Evolutionary conservation across 2,329 filamentous ascomycete genomes (phyloP), one percentile per base, ranked within the genome.

Genomic region (Microsporum canis): DNA sequence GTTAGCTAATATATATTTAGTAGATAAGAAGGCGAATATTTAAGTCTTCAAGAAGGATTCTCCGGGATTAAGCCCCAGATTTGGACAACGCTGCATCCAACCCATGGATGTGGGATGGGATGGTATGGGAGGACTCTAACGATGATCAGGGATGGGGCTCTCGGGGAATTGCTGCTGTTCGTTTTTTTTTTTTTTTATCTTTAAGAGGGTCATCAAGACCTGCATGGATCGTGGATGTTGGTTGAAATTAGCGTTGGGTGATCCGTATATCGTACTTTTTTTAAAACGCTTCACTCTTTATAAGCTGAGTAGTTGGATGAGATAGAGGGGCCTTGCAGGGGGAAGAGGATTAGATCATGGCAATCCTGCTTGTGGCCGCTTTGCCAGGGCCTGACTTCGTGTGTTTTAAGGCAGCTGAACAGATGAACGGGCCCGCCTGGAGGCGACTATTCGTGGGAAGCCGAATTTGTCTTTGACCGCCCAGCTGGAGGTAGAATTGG

Each of bases 141-240:
- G 12, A 29, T 17, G 49, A 4, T 33, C 49, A 33, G 29, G 49
- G 49, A 53, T 53, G 12, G 23, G 49, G 27, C 49, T 53, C 31
- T 53, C 49, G 49, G 49, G 49, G 49, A 53, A 53, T 53, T 53
- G 49, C 49, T 41, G 38, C 38, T 41, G 38, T 41, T 41, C 38
- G 12, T 23, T 41, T 14, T 10, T 41, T 41, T 41, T 41, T 41
- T 14, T 41, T 41, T 41, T 43, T n/a, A 14, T 53, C 17, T 53
- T 53, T 53, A 4, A 7, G n/a, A 5, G 45, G 12, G 5, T 4
- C 31, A 53, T 53, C 14, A 12, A 10, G 29, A 12, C 31, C 27
- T 31, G 49, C 49, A 53, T 53, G 49, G 49, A 29, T 53, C 49
- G 49, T n/a, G 27, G 49, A 27, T 34, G 49, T 33, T 53, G 49